Conservation (phyloP, 2,329 filamentous ascomycete species). For the Sporothrix curviconia region DNA sequence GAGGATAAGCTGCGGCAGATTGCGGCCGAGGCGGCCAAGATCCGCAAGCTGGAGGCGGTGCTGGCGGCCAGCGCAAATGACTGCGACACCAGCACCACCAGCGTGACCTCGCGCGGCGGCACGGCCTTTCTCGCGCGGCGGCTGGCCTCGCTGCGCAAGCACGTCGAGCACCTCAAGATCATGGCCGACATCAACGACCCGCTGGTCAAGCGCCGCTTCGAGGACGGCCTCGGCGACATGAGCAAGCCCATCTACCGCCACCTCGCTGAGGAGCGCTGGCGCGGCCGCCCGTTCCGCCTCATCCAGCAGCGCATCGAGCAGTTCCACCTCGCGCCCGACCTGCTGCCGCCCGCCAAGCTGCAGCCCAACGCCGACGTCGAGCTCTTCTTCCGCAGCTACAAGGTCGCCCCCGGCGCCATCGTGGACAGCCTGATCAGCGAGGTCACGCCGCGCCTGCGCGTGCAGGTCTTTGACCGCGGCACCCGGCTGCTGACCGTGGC, state of each 20-base stretch:
- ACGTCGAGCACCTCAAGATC: slow-evolving; percentile 77
- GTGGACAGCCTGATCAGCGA: slow-evolving; percentile 71
- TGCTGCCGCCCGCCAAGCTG: slow-evolving; percentile 61
- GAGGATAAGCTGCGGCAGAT: slow-evolving; percentile 74
- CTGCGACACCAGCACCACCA: slow-evolving; percentile 38
- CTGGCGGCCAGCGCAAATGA: background rate
- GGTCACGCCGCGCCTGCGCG: slow-evolving; percentile 63
- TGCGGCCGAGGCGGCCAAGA: slow-evolving; percentile 56
- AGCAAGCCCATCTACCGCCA: slow-evolving; percentile 91
- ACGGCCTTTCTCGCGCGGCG: slow-evolving; percentile 58
- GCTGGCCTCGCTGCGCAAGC: slow-evolving; percentile 61
- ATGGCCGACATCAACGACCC: slow-evolving; percentile 93
- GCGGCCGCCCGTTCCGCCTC: slow-evolving; percentile 69
- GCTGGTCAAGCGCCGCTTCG: slow-evolving; percentile 83
- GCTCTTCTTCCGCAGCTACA: slow-evolving; percentile 67
- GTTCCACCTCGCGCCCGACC: slow-evolving; percentile 80
- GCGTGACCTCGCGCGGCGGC: slow-evolving; percentile 53
- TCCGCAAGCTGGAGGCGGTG: slow-evolving; percentile 58
- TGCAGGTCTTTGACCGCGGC: slow-evolving; percentile 79
- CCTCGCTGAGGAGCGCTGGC: slow-evolving; percentile 84
- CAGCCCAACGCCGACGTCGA: slow-evolving; percentile 73
- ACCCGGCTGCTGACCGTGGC: slow-evolving; percentile 77
- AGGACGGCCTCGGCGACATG: slow-evolving; percentile 89
- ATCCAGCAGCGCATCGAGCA: slow-evolving; percentile 80
- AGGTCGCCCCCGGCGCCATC: slow-evolving; percentile 69